Evolutionary conservation across 2,329 filamentous ascomycete species (phyloP), one percentile per base, ranked within the genome.

Genomic region (Zymoseptoria passerinii): DNA sequence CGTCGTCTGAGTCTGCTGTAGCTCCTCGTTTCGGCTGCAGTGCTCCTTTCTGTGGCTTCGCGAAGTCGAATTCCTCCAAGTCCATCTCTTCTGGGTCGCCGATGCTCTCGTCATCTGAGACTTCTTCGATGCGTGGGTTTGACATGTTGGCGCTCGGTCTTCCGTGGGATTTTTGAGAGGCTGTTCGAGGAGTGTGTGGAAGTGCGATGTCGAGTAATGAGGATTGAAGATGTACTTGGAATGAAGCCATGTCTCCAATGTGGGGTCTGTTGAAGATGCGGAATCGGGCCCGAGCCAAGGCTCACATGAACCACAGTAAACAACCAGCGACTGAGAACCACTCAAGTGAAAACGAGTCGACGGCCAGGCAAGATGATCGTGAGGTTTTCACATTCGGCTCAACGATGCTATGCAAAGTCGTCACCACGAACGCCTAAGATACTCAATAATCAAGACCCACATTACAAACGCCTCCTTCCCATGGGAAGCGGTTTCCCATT

Each of bases 71-170:
- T 59, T 71, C 89, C 75, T 94, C 88, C 71, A 86, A 88, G 76
- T 94, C 88, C 74, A 86, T 87, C 76, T 96, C 91, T 63, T 90
- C 89, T 55, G 92, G 90, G 77, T 97, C 92, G 65, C 75, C 75
- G 65, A 74, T 75, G 35, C 63, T 54, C 13, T 88, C 90, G 73
- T 82, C 85, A 79, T 95, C 90, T 60, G 86, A 90, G 63, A 96
- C 87, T 76, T 97, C 94, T 81, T 99, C 94, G 74, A 97, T 87
- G 61, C 87, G 86, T 60, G 92, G 85, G 78, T 94, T 75, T 63
- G 90, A 89, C 90, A 95, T 94, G 65, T 63, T 76, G 69, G 60
- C n/a, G 16, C n/a, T 4, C 35, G 35, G 13, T 44, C 5, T 16
- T 44, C 35, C 2, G n/a, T n/a, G 1, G 35, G 13, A 16, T 9